Evolutionary conservation across 768 basidiomycete species (phyloP).

Genomic region (Leccinum pellstonianum): DNA sequence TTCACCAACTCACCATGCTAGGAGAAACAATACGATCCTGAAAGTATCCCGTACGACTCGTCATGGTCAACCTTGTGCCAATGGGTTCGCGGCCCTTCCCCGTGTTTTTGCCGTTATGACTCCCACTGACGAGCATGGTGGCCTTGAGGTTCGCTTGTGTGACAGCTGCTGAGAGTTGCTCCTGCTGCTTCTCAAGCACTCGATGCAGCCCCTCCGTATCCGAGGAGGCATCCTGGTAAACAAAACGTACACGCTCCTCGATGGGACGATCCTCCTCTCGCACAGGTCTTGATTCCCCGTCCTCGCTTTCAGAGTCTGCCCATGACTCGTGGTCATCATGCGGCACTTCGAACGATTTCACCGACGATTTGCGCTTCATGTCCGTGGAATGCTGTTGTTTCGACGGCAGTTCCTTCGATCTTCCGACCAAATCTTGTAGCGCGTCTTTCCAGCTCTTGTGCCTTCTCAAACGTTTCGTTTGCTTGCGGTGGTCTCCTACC

Average conservation of each 20-base stretch:
- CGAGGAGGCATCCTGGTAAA: slow-evolving; percentile 36
- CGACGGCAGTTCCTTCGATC: slow-evolving; percentile 31
- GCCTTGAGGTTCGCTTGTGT: slow-evolving; percentile 50
- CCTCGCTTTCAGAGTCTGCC: slow-evolving; percentile 53
- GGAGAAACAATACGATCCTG: slow-evolving; percentile 93
- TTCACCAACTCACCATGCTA: slow-evolving; percentile 73
- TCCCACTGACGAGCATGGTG: slow-evolving; percentile 34
- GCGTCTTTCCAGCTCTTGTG: slow-evolving; percentile 61
- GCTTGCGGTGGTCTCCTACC: slow-evolving; percentile 65
- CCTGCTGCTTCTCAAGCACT: slow-evolving; percentile 48
- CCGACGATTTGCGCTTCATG: slow-evolving; percentile 31
- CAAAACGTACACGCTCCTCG: slow-evolving; percentile 66
- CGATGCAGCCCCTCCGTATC: slow-evolving; percentile 15
- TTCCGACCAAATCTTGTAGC: slow-evolving; percentile 46
- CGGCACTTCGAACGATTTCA: slow-evolving; percentile 22
- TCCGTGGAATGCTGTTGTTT: slow-evolving; percentile 21
- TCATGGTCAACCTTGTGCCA: slow-evolving; percentile 92
- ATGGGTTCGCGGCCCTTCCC: slow-evolving; percentile 56
- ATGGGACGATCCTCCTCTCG: slow-evolving; percentile 76
- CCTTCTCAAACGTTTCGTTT: slow-evolving; percentile 44
- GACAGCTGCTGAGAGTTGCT: slow-evolving; percentile 50
- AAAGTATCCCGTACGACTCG: slow-evolving; percentile 89
- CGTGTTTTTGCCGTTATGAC: slow-evolving; percentile 28
- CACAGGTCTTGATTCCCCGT: slow-evolving; percentile 44
- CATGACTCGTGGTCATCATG: slow-evolving; percentile 48